Base-by-base conservation (phyloP, 176 grass and related monocot species). In the Triticum aestivum region DNA sequence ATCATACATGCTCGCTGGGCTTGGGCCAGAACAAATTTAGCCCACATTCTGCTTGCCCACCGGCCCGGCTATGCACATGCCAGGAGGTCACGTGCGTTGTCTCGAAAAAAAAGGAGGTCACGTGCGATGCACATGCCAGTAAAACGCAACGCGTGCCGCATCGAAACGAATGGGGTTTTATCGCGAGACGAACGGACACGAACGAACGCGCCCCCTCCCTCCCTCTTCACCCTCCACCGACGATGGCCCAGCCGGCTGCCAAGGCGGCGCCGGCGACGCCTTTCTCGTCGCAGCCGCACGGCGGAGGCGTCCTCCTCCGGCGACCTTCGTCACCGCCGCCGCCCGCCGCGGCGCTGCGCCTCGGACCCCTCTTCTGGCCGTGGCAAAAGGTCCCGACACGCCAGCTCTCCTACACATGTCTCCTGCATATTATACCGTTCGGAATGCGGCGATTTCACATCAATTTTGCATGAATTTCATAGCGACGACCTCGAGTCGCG, bases 341-440 rank as follows among this genome's bases (percentile, higher is more conserved):
- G 21, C 49, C 90, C 10, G 56, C 75, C 33, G 82, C 71, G 14
- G 89, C 84, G 62, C 86, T 88, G 27, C 93, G 91, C 39, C 51
- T 95, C 39, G 86, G 86, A 1, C 96, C 93, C 21, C 93, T 94
- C 91, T 95, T 98, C 88, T 98, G 96, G 96, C 96, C 96, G 47
- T 98, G 93, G 96, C 61, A 98, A 79, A 95, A 96, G 91, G 96
- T 98, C 75, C 75, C 37, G 17, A 21, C 56, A 45, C 39, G 15
- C 61, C 20, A 65, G 61, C 61, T 66, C 61, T 47, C 78, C 39
- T 32, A 18, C 21, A 58, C 65, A 61, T 15, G 7, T 69, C 17
- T 4, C 14, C 4, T 5, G 24, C 73, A 21, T 47, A 47, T 47
- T 47, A 42, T 41, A 47, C 44, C 44, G 44, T 3, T 13, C 1